Evolutionary conservation across 2,329 filamentous ascomycete genomes (phyloP).

Genomic region (Botryosphaeria dothidea): DNA sequence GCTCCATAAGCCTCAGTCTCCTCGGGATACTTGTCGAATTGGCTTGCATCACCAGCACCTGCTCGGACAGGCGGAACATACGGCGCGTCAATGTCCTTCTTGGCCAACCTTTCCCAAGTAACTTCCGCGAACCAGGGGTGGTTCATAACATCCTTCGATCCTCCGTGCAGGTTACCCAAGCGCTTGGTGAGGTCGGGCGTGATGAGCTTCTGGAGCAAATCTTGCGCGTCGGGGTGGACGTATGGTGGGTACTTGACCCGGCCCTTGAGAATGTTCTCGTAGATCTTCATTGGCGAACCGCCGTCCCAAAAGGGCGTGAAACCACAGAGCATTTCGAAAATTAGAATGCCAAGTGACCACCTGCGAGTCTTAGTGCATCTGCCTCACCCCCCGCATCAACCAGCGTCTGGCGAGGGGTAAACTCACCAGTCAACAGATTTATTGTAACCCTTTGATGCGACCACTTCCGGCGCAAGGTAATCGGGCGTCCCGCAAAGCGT

Average conservation of each 20-base stretch:
- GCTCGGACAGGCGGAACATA: slow-evolving; percentile 96
- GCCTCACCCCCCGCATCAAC: slow-evolving; percentile 13
- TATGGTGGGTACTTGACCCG: slow-evolving; percentile 96
- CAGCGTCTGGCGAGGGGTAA: slow-evolving; percentile 16
- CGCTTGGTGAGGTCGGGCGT: slow-evolving; percentile 94
- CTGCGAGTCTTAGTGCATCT: slow-evolving; percentile 47
- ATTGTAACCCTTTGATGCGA: slow-evolving; percentile 99
- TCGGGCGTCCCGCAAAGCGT: slow-evolving; percentile 96
- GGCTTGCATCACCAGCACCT: slow-evolving; percentile 90
- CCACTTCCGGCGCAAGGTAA: slow-evolving; percentile 95
- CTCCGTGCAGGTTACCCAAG: slow-evolving; percentile 88
- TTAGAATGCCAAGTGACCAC: slow-evolving; percentile 98
- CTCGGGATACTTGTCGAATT: slow-evolving; percentile 97
- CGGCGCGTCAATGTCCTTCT: slow-evolving; percentile 97
- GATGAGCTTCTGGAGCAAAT: slow-evolving; percentile 88
- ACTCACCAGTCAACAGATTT: slow-evolving; percentile 97
- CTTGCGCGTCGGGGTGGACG: slow-evolving; percentile 90
- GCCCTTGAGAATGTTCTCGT: slow-evolving; percentile 97
- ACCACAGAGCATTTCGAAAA: slow-evolving; percentile 99
- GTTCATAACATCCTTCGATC: slow-evolving; percentile 88
- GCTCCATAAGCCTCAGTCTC: slow-evolving; percentile 90
- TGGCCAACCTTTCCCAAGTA: slow-evolving; percentile 90
- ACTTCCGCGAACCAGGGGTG: slow-evolving; percentile 97
- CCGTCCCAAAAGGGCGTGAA: slow-evolving; percentile 99
- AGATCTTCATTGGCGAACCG: slow-evolving; percentile 97